Conservation (phyloP, 805 yeast genomes). For the Sugiyamaella americana region DNA sequence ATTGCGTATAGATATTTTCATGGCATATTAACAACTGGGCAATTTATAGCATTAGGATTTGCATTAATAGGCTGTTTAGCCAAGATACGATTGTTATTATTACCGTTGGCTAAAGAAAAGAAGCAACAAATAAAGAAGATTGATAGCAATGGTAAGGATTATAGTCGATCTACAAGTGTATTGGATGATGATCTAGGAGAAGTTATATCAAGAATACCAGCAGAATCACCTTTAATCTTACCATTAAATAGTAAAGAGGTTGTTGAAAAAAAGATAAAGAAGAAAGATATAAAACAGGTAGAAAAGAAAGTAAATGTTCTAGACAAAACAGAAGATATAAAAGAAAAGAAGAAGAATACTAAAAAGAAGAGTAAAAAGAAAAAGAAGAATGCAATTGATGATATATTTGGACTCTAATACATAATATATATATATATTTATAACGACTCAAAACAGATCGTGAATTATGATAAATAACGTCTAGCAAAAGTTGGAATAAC, state of each 20-base stretch:
- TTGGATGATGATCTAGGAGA: slow-evolving; percentile 9
- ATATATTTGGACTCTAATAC: slow-evolving; percentile 43
- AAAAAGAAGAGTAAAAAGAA: slow-evolving; percentile 41
- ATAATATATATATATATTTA: too few relatives aligned
- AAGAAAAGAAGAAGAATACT: background rate
- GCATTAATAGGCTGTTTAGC: slow-evolving; percentile 55
- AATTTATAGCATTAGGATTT: slow-evolving; percentile 68
- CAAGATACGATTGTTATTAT: slow-evolving; percentile 29
- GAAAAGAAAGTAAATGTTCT: background rate
- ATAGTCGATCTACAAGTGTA: slow-evolving; percentile 2
- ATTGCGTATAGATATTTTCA: slow-evolving; percentile 56
- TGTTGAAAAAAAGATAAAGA: background rate
- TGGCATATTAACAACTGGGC: slow-evolving; percentile 65
- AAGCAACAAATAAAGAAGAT: background rate
- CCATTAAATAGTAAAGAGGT: too few relatives aligned
- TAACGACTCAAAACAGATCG: too few relatives aligned
- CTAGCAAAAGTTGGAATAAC: slow-evolving; percentile 90
- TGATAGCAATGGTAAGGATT: background rate
- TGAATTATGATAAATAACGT: slow-evolving; percentile 34
- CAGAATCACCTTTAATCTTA: too few relatives aligned
- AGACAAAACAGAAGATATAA: background rate
- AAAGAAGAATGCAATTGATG: slow-evolving; percentile 58
- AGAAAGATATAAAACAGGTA: background rate
- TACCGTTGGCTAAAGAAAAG: background rate
- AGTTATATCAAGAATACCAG: background rate